Conservation (phyloP, 768 basidiomycete genomes). For the Termitomyces titanicus region DNA sequence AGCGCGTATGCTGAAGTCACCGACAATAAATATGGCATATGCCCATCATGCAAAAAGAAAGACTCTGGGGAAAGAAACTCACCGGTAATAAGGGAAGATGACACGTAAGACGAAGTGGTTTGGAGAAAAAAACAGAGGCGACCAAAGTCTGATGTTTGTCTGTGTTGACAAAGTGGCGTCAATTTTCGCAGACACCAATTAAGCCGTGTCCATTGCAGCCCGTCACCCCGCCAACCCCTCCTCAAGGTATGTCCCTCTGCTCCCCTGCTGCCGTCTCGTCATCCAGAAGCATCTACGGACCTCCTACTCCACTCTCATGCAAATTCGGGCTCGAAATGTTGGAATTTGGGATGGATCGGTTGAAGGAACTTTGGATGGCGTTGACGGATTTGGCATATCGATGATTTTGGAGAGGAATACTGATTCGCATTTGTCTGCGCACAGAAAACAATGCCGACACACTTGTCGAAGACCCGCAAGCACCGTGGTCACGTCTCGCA, state of each 20-base stretch:
- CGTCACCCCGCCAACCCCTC: conserved; percentile 44
- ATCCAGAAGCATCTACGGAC: neutral
- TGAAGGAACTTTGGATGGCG: conserved; percentile 46
- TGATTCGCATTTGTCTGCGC: conserved; percentile 14
- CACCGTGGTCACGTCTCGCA: conserved; percentile 99
- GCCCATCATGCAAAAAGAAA: conserved; percentile 42
- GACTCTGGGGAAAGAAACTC: conserved; percentile 16
- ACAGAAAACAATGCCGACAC: conserved; percentile 83
- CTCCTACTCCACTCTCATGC: conserved; percentile 1
- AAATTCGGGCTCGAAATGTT: conserved; percentile 19
- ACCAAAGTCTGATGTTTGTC: conserved; percentile 22
- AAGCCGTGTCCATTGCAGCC: conserved; percentile 22
- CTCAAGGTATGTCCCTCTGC: conserved; percentile 63
- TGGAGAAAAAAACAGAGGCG: conserved; percentile 3
- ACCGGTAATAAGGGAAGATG: conserved; percentile 19
- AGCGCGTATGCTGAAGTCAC: conserved; percentile 35
- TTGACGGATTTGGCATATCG: conserved; percentile 19
- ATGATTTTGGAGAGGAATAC: conserved; percentile 15
- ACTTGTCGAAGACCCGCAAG: conserved; percentile 95
- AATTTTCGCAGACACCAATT: conserved; percentile 20
- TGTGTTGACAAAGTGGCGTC: conserved; percentile 27
- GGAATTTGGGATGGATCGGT: conserved; percentile 38
- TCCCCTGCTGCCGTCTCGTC: conserved; percentile 8
- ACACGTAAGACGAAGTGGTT: neutral
- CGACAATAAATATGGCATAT: conserved; percentile 69